Conservation (phyloP, 768 basidiomycete genomes). For the Calocybe indica region DNA sequence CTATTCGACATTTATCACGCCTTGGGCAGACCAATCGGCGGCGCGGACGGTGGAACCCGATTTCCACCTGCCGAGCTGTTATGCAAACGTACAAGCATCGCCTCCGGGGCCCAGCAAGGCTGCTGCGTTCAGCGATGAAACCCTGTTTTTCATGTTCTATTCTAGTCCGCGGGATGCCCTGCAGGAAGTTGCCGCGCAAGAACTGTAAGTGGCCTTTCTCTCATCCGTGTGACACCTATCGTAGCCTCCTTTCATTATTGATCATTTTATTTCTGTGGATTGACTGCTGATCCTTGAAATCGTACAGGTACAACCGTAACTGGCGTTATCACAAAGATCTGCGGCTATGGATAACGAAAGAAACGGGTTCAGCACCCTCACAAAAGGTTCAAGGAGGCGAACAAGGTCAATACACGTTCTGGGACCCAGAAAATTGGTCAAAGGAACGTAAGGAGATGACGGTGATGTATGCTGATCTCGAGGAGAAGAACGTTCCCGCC, state of each 20-base stretch:
- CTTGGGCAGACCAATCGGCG: constrained; percentile 89
- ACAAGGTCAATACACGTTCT: constrained; percentile 85
- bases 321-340: constrained; percentile 97
- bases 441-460: constrained; percentile 77
- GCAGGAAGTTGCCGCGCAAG: constrained; percentile 92
- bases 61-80: constrained; percentile 86
- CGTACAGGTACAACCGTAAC: constrained; percentile 77
- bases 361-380: constrained; percentile 70
- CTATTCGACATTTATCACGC: constrained; percentile 92
- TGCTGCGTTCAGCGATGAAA: constrained; percentile 88
- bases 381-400: constrained; percentile 79
- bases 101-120: constrained; percentile 80
- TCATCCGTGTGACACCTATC: neutral
- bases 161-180: constrained; percentile 85
- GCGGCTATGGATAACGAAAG: constrained; percentile 81
- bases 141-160: constrained; percentile 98
- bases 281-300: constrained; percentile 1
- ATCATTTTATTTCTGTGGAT: neutral
- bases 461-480: constrained; percentile 67
- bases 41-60: constrained; percentile 87
- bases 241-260: constrained; percentile 1
- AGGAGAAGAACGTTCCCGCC: constrained; percentile 65
- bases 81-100: constrained; percentile 80
- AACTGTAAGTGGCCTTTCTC: constrained; percentile 61
- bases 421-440: constrained; percentile 77